Base-by-base conservation (phyloP, 768 basidiomycete genomes). In the Phaeotremella fagi region DNA sequence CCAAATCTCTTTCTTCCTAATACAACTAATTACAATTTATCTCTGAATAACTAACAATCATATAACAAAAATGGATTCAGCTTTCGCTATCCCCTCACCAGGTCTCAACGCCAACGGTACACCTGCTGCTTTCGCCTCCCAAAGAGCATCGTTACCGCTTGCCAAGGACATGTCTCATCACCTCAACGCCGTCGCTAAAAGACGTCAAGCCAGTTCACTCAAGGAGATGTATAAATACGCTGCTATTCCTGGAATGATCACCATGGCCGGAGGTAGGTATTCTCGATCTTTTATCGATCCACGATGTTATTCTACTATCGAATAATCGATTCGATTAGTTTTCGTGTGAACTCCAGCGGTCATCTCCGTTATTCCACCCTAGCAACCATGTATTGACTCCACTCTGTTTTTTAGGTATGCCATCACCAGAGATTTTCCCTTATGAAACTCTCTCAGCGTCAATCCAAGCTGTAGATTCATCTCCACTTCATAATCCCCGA, bases 91-190 rank as follows among this genome's bases (percentile, higher is more conserved):
- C 41, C 44, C 55, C 7, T 26, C 55, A 11, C 28, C 48, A 9
- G 26, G 50, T 24, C 20, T 36, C 24, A 28, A 48, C 18, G 29
- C 36, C 35, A 16, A 46, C 9, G 38, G 33, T 24, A 11, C 45
- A 5, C 36, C n/a, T 23, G 29, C 28, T 25, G 18, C 15, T 20
- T 42, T 41, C n/a, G 18, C 31, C 11, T 37, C 36, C 14, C 14
- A 24, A 15, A 15, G 15, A 20, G 45, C 48, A 20, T 50, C 53
- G 6, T 52, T 71, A 29, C 73, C 73, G 23, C 65, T 66, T 23
- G 65, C 84, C 0, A 75, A 85, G 52, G 85, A 88, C 74, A 76
- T 87, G 41, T 83, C 82, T 20, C 84, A 87, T 65, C 87, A 88
- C 68, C 74, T 88, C 25, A 85, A 83, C n/a, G 66, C 73, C 2